phyloP scores from a whole-genome alignment of 208 protist genomes.

The Acanthamoeba sp. region DNA sequence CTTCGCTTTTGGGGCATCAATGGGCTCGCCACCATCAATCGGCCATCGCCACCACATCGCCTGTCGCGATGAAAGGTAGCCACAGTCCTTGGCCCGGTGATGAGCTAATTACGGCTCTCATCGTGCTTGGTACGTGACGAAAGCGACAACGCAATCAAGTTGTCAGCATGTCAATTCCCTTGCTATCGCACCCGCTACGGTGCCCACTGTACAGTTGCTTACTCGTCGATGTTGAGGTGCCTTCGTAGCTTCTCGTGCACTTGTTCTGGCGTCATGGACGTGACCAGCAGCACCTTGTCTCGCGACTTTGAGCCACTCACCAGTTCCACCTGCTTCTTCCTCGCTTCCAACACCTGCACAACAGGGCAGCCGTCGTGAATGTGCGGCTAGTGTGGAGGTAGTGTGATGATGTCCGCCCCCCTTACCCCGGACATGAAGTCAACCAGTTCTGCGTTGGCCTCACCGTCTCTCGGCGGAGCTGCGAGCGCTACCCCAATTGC shows the following conservation, averaged over 20 bases:
- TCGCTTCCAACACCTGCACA: conserved; percentile 15
- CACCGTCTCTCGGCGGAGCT: conserved; percentile 44
- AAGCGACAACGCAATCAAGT: no score
- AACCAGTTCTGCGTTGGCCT: conserved; percentile 59
- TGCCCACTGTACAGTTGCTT: neutral
- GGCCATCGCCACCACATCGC: no score
- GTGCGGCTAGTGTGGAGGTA: neutral
- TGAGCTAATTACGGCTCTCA: neutral
- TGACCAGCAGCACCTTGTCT: conserved; percentile 52
- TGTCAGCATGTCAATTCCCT: no score
- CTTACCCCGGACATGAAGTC: conserved; percentile 49
- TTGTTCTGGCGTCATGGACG: conserved; percentile 27
- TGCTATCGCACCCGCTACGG: no score
- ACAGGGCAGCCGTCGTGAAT: neutral
- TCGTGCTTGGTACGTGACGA: no score
- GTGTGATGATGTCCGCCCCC: no score
- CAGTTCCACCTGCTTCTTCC: conserved; percentile 57
- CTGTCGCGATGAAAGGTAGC: no score
- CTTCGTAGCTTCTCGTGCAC: conserved; percentile 19
- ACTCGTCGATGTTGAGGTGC: conserved; percentile 4
- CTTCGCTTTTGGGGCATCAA: neutral
- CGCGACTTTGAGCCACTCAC: conserved; percentile 55
- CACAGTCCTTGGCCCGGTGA: no score
- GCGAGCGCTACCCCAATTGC: conserved; percentile 28
- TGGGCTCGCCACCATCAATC: neutral